Base-by-base conservation (phyloP, 257 asterid species). In the Nicotiana otophora region DNA sequence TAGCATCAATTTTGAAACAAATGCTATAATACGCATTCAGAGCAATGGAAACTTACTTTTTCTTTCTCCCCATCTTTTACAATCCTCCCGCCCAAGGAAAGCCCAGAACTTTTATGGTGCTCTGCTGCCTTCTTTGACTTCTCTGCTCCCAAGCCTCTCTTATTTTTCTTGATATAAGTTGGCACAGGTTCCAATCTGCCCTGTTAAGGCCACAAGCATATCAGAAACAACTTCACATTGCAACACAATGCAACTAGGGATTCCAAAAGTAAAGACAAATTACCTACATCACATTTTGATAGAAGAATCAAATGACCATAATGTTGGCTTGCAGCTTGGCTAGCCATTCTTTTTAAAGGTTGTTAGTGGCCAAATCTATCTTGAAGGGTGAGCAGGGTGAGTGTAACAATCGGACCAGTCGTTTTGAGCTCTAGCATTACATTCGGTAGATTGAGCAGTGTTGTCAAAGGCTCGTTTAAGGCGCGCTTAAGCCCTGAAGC, bases 131-230 rank as follows among this genome's bases (percentile, higher is more conserved):
- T 87, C 81, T 89, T 90, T 76, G 87, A 87, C 82, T 86, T 90
- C 19, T 91, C 97, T 10, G 98, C 98, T 86, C 99, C 99, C 85
- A 95, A 54, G 20, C 99, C 99, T 82, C 93, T 90, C 87, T 94
- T 95, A 66, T 95, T 92, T 84, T 87, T 95, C 92, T 92, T 95
- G 53, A 88, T 33, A 64, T 86, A 74, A 48, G 96, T 88, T 87
- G 91, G 87, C 72, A 95, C 85, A 30, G 99, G 98, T 89, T 95
- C 99, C 90, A 95, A 86, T 84, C 97, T 90, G 82, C 98, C 99
- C 99, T 95, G 95, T 83, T 81, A 84, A 65, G 42, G 80, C 1
- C 26, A 48, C 63, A 74, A 74, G 51, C 39, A 74, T 42, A 74
- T 74, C 80, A 74, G 33, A 48, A 48, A 23, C 16, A 42, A 42